phyloP scores from a whole-genome alignment of 208 protist species.

The Trypanosoma rangeli region DNA sequence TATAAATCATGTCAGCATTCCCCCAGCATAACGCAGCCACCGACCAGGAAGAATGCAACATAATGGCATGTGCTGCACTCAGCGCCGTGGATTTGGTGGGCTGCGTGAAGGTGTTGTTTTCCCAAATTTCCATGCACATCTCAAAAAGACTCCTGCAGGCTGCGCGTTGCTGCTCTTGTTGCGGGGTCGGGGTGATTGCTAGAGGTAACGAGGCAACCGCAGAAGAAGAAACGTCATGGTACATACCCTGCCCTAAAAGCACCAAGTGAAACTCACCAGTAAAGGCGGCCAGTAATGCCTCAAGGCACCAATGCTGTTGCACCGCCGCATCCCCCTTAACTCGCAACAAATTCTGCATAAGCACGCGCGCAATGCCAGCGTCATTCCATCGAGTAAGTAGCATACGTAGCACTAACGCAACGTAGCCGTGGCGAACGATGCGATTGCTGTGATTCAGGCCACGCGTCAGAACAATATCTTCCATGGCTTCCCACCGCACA shows the following conservation, averaged over 20 bases:
- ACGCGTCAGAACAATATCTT: constrained; percentile 17
- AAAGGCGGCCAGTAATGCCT: constrained; percentile 23
- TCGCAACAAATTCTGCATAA: neutral
- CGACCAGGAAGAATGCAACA: constrained; percentile 35
- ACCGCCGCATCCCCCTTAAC: neutral
- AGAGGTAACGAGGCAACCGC: constrained; percentile 2
- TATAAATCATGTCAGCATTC: constrained; percentile 22
- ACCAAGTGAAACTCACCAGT: constrained; percentile 14
- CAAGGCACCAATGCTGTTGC: constrained; percentile 6
- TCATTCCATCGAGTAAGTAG: constrained; percentile 12
- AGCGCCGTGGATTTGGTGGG: constrained; percentile 14
- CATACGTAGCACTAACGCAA: constrained; percentile 14
- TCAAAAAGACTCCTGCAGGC: constrained; percentile 20
- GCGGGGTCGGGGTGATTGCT: neutral
- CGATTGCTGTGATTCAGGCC: constrained; percentile 6
- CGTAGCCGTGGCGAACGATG: constrained; percentile 26
- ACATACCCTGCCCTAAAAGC: neutral
- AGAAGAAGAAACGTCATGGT: neutral
- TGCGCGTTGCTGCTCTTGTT: neutral
- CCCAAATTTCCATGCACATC: constrained; percentile 28
- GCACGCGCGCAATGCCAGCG: neutral
- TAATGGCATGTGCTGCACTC: constrained; percentile 23
- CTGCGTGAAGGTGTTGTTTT: neutral
- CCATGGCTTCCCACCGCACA: constrained; percentile 3
- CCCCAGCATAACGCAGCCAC: constrained; percentile 35